phyloP scores from a whole-genome alignment of 306 rosid species.

The Inga oerstediana region DNA sequence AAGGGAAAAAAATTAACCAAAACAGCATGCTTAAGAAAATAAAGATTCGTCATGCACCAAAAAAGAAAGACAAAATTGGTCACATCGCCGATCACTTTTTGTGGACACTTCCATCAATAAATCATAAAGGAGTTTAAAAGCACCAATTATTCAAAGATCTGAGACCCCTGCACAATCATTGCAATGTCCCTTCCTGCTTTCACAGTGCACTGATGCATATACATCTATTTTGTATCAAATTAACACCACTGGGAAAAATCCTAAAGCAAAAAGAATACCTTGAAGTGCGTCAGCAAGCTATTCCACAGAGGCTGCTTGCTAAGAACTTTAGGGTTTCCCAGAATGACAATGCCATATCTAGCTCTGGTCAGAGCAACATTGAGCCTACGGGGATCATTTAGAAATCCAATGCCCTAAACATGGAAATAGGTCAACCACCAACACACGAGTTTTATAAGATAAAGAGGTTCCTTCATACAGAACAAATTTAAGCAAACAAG shows the following conservation, averaged over 20 bases:
- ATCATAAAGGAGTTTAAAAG: slow-evolving; percentile 7
- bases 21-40: slow-evolving; percentile 18
- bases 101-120: not conserved
- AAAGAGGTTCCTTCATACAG: not conserved
- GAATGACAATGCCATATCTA: slow-evolving; percentile 96
- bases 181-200: slow-evolving; percentile 6
- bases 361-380: slow-evolving; percentile 99
- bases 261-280: slow-evolving; percentile 54
- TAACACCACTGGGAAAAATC: not conserved
- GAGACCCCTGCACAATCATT: not conserved
- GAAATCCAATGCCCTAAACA: slow-evolving; percentile 91
- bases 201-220: not conserved
- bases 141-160: not conserved
- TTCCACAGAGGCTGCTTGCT: slow-evolving; percentile 99
- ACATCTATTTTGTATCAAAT: slow-evolving; percentile 5
- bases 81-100: slow-evolving; percentile 5
- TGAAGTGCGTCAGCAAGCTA: slow-evolving; percentile 92
- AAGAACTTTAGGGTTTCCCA: slow-evolving; percentile 97
- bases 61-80: not conserved
- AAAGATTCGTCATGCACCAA: not conserved
- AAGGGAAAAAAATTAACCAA: slow-evolving; percentile 1
- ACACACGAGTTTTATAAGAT: slow-evolving; percentile 4
- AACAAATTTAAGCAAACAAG: not conserved
- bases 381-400: slow-evolving; percentile 97
- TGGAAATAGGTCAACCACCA: slow-evolving; percentile 30